These are phyloP conservation scores for Salix brachista DNA, from an alignment of 345 rosid genomes.

Conservation along the genomic window DNA sequence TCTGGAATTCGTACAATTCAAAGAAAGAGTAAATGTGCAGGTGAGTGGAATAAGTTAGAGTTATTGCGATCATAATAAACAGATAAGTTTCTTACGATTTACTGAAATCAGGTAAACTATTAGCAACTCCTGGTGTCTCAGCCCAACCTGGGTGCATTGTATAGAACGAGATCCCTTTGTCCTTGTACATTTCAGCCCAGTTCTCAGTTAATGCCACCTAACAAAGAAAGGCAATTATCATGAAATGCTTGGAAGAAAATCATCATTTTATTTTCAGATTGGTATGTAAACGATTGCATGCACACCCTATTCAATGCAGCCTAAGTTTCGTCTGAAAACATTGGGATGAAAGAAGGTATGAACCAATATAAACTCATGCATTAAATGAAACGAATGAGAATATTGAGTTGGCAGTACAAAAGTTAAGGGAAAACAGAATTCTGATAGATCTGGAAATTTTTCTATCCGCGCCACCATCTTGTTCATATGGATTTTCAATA, in stretches of 20 bases:
- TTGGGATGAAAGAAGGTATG: no score
- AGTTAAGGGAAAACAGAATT: no score
- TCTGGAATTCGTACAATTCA: conserved; percentile 33
- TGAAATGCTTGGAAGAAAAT: neutral
- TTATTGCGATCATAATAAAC: neutral
- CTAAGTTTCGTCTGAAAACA: no score
- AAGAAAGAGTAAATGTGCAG: neutral
- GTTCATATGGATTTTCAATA: no score
- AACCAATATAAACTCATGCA: no score
- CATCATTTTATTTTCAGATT: no score
- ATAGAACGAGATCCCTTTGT: conserved; percentile 74
- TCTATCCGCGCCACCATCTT: no score
- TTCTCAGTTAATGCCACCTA: conserved; percentile 80
- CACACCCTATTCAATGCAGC: no score
- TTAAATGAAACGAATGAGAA: no score
- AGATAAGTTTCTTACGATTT: conserved; percentile 32
- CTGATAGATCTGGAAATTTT: no score
- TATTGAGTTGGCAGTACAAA: no score
- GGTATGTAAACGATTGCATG: no score
- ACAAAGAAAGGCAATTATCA: neutral
- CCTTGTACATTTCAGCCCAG: conserved; percentile 68
- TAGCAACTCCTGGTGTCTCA: conserved; percentile 79
- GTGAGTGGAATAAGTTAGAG: neutral
- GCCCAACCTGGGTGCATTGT: conserved; percentile 98
- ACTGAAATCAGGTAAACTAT: conserved; percentile 57